phyloP scores from a whole-genome alignment of 345 rosid species.

The Bruguiera sexangula region DNA sequence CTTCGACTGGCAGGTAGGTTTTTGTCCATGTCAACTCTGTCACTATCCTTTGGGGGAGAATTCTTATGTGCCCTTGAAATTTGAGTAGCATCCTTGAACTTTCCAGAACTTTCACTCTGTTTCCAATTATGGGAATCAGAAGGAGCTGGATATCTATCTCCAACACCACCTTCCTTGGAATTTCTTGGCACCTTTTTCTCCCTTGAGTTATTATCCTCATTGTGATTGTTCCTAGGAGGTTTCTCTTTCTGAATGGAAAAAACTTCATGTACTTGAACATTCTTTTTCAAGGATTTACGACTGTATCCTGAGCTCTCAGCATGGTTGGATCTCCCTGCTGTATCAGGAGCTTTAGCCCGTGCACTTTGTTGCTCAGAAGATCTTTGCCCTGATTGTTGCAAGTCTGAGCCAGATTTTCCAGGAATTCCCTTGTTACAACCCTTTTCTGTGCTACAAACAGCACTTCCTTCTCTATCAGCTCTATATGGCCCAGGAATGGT shows the following conservation, averaged over 20 bases:
- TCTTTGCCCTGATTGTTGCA: slow-evolving; percentile 38
- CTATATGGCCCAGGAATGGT: slow-evolving; percentile 31
- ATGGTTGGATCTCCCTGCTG: slow-evolving; percentile 41
- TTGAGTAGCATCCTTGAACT: slow-evolving; percentile 47
- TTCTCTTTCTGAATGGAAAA: slow-evolving; percentile 44
- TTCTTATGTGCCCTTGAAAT: slow-evolving; percentile 38
- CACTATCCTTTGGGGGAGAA: slow-evolving; percentile 48
- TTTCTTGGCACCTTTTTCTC: slow-evolving; percentile 51
- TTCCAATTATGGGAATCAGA: slow-evolving; percentile 42
- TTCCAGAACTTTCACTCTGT: slow-evolving; percentile 51
- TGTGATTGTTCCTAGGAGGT: slow-evolving; percentile 45
- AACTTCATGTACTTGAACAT: slow-evolving; percentile 35
- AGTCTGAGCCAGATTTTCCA: slow-evolving; percentile 47
- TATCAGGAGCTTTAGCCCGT: slow-evolving; percentile 37
- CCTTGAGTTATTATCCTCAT: slow-evolving; percentile 42
- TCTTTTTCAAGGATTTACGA: slow-evolving; percentile 45
- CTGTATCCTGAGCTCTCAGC: slow-evolving; percentile 44
- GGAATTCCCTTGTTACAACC: slow-evolving; percentile 36
- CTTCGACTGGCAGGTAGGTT: slow-evolving; percentile 43
- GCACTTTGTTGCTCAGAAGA: slow-evolving; percentile 37
- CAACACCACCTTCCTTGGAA: slow-evolving; percentile 53
- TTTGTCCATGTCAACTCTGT: slow-evolving; percentile 32
- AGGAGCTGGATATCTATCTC: slow-evolving; percentile 44
- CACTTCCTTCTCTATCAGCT: slow-evolving; percentile 38
- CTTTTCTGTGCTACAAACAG: slow-evolving; percentile 39